phyloP scores from a whole-genome alignment of 768 basidiomycete species.

The Strobilomyces echinocephalus region DNA sequence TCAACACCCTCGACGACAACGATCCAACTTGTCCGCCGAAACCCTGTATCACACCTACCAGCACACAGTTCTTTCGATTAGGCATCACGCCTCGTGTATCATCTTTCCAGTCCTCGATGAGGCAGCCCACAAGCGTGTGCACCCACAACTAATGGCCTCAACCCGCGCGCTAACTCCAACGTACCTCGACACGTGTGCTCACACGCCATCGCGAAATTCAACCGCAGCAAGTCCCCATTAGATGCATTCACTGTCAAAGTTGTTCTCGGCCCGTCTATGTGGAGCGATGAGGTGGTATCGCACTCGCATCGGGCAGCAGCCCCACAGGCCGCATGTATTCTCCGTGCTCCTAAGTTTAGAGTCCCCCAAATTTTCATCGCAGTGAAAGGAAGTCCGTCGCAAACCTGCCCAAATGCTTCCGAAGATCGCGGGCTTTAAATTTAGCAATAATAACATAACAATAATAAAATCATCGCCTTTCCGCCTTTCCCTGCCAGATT shows the following conservation, averaged over 20 bases:
- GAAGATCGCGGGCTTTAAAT: conserved; percentile 27
- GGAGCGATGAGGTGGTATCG: conserved; percentile 10
- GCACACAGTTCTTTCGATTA: background rate
- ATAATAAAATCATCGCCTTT: background rate
- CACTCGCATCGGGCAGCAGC: conserved; percentile 1
- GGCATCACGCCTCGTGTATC: background rate
- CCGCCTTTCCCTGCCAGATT: no score
- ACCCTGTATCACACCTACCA: background rate
- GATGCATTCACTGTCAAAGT: conserved; percentile 4
- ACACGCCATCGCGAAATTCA: conserved; percentile 28
- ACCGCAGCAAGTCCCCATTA: conserved; percentile 26
- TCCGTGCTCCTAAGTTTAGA: background rate
- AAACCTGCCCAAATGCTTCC: conserved; percentile 16
- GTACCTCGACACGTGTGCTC: conserved; percentile 31
- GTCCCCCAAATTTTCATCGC: conserved; percentile 15
- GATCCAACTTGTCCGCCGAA: background rate
- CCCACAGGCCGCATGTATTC: conserved; percentile 5
- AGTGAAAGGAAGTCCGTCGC: conserved; percentile 8
- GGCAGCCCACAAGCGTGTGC: conserved; percentile 2
- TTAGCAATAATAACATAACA: background rate
- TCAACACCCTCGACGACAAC: conserved; percentile 9
- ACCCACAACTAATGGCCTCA: conserved; percentile 1
- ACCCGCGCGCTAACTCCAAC: conserved; percentile 29
- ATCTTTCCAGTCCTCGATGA: background rate
- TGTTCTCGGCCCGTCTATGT: conserved; percentile 8